A percentile compares a stretch with the other conserved stretches of the same genome.
phyloP scores from a whole-genome alignment of 768 basidiomycete species.

The Baorangia bicolor region DNA sequence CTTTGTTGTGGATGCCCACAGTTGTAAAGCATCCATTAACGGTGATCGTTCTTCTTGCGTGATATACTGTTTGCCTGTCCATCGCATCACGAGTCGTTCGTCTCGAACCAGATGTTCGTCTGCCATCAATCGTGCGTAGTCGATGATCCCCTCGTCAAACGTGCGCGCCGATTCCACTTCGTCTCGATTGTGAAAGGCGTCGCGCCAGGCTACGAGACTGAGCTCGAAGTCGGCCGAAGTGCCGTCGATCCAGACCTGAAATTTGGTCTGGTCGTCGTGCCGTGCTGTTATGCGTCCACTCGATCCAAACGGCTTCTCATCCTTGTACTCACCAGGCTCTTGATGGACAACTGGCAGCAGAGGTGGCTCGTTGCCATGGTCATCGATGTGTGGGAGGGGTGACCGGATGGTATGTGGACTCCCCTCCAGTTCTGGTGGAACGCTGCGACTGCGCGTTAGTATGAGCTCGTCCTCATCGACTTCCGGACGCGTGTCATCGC shows the following conservation, averaged over 20 bases:
- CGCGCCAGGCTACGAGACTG: slow-evolving; percentile 49
- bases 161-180: slow-evolving; percentile 52
- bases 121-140: slow-evolving; percentile 63
- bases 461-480: slow-evolving; percentile 21
- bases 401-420: slow-evolving; percentile 35
- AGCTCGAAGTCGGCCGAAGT: slow-evolving; percentile 68
- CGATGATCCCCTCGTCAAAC: slow-evolving; percentile 63
- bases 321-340: slow-evolving; percentile 1
- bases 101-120: slow-evolving; percentile 61
- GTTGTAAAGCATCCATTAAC: slow-evolving; percentile 67
- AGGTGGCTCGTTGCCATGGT: slow-evolving; percentile 22
- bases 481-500: slow-evolving; percentile 9
- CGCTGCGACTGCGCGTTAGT: slow-evolving; percentile 52
- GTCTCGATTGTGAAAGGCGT: slow-evolving; percentile 36
- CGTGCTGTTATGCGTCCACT: slow-evolving; percentile 60
- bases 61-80: slow-evolving; percentile 72
- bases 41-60: slow-evolving; percentile 74
- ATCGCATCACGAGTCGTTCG: slow-evolving; percentile 69
- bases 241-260: slow-evolving; percentile 64
- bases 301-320: slow-evolving; percentile 38
- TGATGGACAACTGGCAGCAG: not conserved
- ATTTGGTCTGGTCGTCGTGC: slow-evolving; percentile 57
- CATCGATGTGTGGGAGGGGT: slow-evolving; percentile 21
- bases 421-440: slow-evolving; percentile 53
- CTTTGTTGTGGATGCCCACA: slow-evolving; percentile 47